Evolutionary conservation across 306 rosid species (phyloP).

Genomic region (Styphnolobium japonicum): DNA sequence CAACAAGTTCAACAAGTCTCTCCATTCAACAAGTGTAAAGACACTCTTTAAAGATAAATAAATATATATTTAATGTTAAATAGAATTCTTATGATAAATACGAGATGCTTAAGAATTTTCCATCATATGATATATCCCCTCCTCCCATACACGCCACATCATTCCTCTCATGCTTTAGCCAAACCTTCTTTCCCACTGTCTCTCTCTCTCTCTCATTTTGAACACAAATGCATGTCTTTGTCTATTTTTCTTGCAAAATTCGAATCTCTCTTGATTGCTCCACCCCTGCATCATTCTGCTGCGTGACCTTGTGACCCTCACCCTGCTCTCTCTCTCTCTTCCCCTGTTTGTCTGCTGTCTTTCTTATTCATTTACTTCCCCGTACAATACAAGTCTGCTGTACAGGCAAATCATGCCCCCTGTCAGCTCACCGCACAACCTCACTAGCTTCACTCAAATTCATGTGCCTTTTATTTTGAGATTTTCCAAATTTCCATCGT

Average conservation of each 20-base stretch:
- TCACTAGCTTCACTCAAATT: constrained; percentile 9
- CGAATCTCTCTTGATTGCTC: constrained; percentile 62
- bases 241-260: constrained; percentile 22
- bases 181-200: background rate
- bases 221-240: constrained; percentile 19
- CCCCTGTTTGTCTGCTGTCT: constrained; percentile 27
- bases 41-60: no score
- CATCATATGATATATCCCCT: constrained; percentile 20
- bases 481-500: background rate
- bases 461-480: background rate
- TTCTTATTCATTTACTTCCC: constrained; percentile 41
- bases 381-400: constrained; percentile 30
- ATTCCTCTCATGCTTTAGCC: constrained; percentile 50
- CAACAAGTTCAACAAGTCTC: no score
- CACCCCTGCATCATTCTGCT: constrained; percentile 68
- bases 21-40: no score
- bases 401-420: constrained; percentile 27
- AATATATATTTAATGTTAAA: no score
- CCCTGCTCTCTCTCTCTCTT: background rate
- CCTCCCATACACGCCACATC: constrained; percentile 30
- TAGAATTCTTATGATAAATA: no score
- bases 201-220: background rate
- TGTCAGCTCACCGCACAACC: background rate
- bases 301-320: constrained; percentile 38
- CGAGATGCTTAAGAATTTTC: no score